Evolutionary conservation across 441 rosid genomes (phyloP), one percentile per base, ranked within the genome.

Genomic region (Euphorbia corollata): DNA sequence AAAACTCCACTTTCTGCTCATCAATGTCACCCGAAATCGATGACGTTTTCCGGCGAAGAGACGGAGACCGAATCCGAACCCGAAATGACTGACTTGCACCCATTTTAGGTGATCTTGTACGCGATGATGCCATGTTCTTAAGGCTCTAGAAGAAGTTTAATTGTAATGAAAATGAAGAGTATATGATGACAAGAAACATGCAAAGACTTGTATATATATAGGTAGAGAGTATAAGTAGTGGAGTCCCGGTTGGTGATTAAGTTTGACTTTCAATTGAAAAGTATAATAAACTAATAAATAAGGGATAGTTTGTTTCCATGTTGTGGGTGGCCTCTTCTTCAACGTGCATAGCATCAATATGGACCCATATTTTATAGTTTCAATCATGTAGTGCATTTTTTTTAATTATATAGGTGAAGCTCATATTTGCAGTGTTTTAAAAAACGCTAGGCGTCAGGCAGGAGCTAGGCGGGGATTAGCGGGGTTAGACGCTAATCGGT

Each of bases 11-110:
- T 51, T 77, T 74, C 43, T 81, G 84, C 45, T 83, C 88, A 57
- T 73, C 58, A 8, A 19, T 68, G 22, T 79, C 79, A 3, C 61
- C 23, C 30, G 81, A 69, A 45, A 65, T 58, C 0, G 73, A 81
- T 78, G 72, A 8, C 41, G 2, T 5, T 74, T 82, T 81, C 68
- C 75, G 65, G 61, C 79, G 78, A 27, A 81, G 72, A 0, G 90
- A 82, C 2, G 90, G 88, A 0, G 92, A 78, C 11, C 83, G 82
- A 75, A 85, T 78, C 70, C 86, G 69, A 27, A 83, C 84, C 10
- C 78, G 77, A 68, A 68, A 22, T 2, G 80, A 80, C 59, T 78
- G 70, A 76, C 85, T 74, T 19, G 86, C 59, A 59, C 85, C 76
- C 73, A 84, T 36, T 63, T 77, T 85, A 1, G 86, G 87, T 59